Percentiles rank a stretch among this genome's conserved stretches.
Evolutionary conservation across 2,329 filamentous ascomycete species (phyloP).

Genomic region (Exophiala aquamarina): DNA sequence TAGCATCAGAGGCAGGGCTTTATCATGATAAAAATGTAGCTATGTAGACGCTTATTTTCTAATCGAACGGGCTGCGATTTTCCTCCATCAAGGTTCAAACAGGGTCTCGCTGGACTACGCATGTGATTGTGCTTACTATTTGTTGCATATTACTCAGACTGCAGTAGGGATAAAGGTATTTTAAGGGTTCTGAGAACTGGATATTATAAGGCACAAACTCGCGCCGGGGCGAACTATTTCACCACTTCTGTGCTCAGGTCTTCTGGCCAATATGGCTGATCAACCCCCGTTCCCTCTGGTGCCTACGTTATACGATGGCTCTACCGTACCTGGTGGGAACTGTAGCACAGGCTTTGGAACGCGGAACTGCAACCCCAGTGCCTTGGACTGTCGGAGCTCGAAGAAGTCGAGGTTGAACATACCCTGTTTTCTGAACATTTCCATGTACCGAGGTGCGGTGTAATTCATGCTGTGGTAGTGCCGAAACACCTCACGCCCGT

Average conservation of each 20-base stretch:
- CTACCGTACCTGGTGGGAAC: constrained; percentile 37
- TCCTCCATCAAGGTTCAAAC: too few relatives aligned
- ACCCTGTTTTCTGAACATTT: constrained; percentile 42
- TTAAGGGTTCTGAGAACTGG: too few relatives aligned
- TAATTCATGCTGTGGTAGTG: constrained; percentile 51
- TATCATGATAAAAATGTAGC: too few relatives aligned
- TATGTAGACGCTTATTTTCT: too few relatives aligned
- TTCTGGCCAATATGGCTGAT: constrained; percentile 49
- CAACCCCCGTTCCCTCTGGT: constrained; percentile 51
- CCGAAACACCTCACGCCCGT: constrained; percentile 49
- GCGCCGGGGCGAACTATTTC: too few relatives aligned
- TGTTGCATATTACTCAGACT: too few relatives aligned
- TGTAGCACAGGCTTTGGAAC: constrained; percentile 46
- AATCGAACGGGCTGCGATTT: too few relatives aligned
- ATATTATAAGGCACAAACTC: too few relatives aligned
- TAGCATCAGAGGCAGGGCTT: too few relatives aligned
- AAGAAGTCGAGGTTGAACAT: constrained; percentile 47
- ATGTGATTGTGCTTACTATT: too few relatives aligned
- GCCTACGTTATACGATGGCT: constrained; percentile 47
- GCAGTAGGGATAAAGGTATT: too few relatives aligned
- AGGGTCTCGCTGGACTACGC: too few relatives aligned
- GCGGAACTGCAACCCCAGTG: constrained; percentile 37
- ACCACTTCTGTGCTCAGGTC: constrained; percentile 29
- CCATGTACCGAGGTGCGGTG: constrained; percentile 39
- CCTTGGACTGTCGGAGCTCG: constrained; percentile 33